A percentile compares a stretch with the other conserved stretches of the same genome.
phyloP scores from a whole-genome alignment of 768 basidiomycete species.

The Chalciporus chontae region DNA sequence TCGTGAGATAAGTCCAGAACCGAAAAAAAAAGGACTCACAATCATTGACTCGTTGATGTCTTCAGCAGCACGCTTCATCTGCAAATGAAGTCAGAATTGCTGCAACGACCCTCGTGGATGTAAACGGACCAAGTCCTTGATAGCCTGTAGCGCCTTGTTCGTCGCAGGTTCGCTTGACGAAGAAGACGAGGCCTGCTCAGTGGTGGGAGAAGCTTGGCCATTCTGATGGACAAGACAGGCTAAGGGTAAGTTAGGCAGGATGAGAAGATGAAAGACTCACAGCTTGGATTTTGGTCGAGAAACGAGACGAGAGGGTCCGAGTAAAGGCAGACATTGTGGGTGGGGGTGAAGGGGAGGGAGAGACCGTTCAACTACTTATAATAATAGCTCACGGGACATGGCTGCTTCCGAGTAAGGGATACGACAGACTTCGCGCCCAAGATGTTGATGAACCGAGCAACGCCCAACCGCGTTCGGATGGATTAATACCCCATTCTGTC shows the following conservation, averaged over 20 bases:
- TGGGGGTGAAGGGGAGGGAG: constrained; percentile 3
- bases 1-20: neutral
- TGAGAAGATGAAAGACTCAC: constrained; percentile 17
- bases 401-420: constrained; percentile 17
- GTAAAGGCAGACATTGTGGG: constrained; percentile 26
- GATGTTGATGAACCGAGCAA: constrained; percentile 23
- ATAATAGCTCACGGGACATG: constrained; percentile 9
- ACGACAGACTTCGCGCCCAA: constrained; percentile 8
- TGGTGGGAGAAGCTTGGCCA: constrained; percentile 12
- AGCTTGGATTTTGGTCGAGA: constrained; percentile 24
- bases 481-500: neutral
- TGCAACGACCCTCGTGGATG: neutral
- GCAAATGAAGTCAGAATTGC: neutral
- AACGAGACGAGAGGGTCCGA: constrained; percentile 29
- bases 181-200: constrained; percentile 5
- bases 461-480: constrained; percentile 6
- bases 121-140: constrained; percentile 29
- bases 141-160: constrained; percentile 22
- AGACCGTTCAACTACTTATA: constrained; percentile 23
- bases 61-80: constrained; percentile 31
- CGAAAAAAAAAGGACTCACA: constrained; percentile 8
- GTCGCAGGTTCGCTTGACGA: constrained; percentile 15
- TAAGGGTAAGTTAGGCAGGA: neutral
- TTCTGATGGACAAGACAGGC: neutral
- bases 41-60: constrained; percentile 28